These are phyloP conservation scores for Talaromyces sp. DNA, from an alignment of 2,329 filamentous ascomycete species.

Conservation along the genomic window DNA sequence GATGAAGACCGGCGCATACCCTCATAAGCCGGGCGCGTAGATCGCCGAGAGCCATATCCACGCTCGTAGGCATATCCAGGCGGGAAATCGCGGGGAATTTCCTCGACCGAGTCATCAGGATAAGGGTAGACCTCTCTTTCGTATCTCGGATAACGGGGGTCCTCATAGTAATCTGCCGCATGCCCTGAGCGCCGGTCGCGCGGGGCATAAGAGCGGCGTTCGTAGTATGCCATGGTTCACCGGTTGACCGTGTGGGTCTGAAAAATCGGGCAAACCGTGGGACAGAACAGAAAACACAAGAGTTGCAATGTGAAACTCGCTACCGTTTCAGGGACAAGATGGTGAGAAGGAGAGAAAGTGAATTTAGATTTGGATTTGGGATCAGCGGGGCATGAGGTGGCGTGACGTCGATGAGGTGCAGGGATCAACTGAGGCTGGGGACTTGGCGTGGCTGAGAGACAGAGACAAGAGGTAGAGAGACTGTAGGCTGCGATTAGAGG, in stretches of 20 bases:
- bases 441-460: conserved; percentile 16
- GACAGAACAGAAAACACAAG: conserved; percentile 10
- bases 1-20: conserved; percentile 42
- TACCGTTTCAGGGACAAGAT: conserved; percentile 19
- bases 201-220: conserved; percentile 31
- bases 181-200: conserved; percentile 34
- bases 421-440: conserved; percentile 13
- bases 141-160: conserved; percentile 17
- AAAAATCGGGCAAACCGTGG: not conserved
- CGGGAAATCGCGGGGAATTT: conserved; percentile 81
- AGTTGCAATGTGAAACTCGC: conserved; percentile 14
- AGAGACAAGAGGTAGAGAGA: conserved; percentile 3
- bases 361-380: conserved; percentile 3
- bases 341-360: conserved; percentile 9
- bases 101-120: conserved; percentile 70
- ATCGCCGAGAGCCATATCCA: conserved; percentile 18
- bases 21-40: conserved; percentile 34
- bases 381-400: conserved; percentile 20
- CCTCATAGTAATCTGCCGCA: conserved; percentile 34
- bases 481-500: not conserved
- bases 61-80: conserved; percentile 57
- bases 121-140: conserved; percentile 29
- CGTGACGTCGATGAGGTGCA: conserved; percentile 26
- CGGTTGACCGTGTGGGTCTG: conserved; percentile 1
- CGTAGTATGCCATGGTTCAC: conserved; percentile 41